Percentiles rank a stretch among this genome's conserved stretches.
These are phyloP conservation scores for Leccinellum albellum DNA, from an alignment of 768 basidiomycete genomes.

Conservation along the genomic window DNA sequence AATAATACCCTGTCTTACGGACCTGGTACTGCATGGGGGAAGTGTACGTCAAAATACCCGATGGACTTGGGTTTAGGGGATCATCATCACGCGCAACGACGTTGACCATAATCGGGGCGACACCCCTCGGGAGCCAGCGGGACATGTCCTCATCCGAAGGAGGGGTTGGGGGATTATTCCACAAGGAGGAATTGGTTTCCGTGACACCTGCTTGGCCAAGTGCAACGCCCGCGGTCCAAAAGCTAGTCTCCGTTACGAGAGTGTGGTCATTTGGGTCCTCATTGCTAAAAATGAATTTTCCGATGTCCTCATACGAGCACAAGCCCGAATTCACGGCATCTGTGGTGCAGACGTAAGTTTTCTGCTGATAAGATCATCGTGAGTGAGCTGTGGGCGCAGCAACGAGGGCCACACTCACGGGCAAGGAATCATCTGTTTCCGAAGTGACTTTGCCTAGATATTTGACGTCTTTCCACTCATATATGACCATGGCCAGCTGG, in stretches of 20 bases:
- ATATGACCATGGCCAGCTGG: slow-evolving; percentile 90
- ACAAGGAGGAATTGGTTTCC: slow-evolving; percentile 35
- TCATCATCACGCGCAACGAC: slow-evolving; percentile 20
- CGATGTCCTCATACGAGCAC: slow-evolving; percentile 67
- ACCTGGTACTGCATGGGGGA: slow-evolving; percentile 82
- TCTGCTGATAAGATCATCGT: slow-evolving; percentile 50
- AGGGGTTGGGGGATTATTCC: slow-evolving; percentile 60
- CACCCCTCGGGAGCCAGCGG: slow-evolving; percentile 42
- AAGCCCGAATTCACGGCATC: slow-evolving; percentile 67
- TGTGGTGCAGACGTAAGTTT: slow-evolving; percentile 91
- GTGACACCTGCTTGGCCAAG: slow-evolving; percentile 39
- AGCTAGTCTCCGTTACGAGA: slow-evolving; percentile 67
- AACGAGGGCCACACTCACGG: slow-evolving; percentile 47
- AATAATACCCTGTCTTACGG: slow-evolving; percentile 89
- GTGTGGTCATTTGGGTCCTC: slow-evolving; percentile 54
- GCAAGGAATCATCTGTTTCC: slow-evolving; percentile 48
- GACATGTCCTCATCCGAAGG: slow-evolving; percentile 46
- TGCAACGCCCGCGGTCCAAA: slow-evolving; percentile 81
- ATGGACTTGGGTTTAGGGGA: slow-evolving; percentile 46
- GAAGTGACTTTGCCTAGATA: slow-evolving; percentile 77
- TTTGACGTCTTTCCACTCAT: slow-evolving; percentile 87
- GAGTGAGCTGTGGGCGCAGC: slow-evolving; percentile 15
- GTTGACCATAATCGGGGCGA: slow-evolving; percentile 8
- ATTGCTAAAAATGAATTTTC: slow-evolving; percentile 79
- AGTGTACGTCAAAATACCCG: slow-evolving; percentile 51